These are phyloP conservation scores for Pichia sp. DNA, from an alignment of 1,139 yeast species.

Conservation along the genomic window DNA sequence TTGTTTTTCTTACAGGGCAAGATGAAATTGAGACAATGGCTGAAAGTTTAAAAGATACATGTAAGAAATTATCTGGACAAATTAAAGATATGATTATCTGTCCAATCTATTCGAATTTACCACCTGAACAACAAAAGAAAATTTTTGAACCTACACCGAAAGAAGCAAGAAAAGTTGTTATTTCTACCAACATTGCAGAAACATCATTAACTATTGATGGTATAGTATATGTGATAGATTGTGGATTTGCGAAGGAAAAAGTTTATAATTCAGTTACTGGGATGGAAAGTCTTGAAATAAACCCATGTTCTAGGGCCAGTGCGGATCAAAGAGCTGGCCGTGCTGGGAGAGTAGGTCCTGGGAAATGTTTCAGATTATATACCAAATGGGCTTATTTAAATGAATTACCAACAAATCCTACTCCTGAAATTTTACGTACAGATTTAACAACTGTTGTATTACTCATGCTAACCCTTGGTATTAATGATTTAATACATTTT, in stretches of 20 bases:
- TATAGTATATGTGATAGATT: conserved; percentile 80
- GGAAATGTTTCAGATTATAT: conserved; percentile 83
- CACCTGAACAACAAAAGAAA: conserved; percentile 71
- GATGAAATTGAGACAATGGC: conserved; percentile 87
- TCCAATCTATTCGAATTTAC: conserved; percentile 89
- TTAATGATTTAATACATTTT: conserved; percentile 72
- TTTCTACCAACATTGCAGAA: conserved; percentile 96
- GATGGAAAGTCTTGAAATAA: conserved; percentile 81
- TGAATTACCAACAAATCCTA: conserved; percentile 71
- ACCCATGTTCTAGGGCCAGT: conserved; percentile 87
- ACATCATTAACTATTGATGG: conserved; percentile 95
- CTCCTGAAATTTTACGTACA: conserved; percentile 84
- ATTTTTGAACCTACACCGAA: conserved; percentile 88
- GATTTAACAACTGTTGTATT: conserved; percentile 74
- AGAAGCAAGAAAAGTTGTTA: conserved; percentile 73
- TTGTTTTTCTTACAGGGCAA: conserved; percentile 89
- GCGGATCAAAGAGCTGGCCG: conserved; percentile 97
- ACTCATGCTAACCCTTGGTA: conserved; percentile 70
- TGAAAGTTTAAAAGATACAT: conserved; percentile 61
- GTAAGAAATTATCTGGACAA: conserved; percentile 50
- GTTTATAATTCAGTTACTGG: conserved; percentile 78
- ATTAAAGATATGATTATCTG: conserved; percentile 65
- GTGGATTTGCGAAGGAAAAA: conserved; percentile 89
- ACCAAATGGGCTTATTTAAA: conserved; percentile 82
- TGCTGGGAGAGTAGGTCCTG: conserved; percentile 97